These are phyloP conservation scores for Aspergillus fumigatus DNA, from an alignment of 2,329 filamentous ascomycete genomes.

Conservation along the genomic window DNA sequence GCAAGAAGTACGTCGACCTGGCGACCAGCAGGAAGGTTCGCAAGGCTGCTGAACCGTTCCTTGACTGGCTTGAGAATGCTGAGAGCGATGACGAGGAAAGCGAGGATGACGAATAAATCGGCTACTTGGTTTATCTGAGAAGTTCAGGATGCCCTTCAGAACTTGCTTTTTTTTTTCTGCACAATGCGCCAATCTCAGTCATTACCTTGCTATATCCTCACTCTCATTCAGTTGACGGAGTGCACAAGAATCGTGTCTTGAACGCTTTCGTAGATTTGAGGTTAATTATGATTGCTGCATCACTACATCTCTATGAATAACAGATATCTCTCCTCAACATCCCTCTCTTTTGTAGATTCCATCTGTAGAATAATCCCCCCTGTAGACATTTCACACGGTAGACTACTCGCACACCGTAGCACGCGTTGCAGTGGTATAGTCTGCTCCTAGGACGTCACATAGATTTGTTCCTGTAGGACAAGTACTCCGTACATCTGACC, in stretches of 20 bases:
- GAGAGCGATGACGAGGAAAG: conserved; percentile 65
- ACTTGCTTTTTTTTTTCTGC: not conserved
- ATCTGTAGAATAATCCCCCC: not conserved
- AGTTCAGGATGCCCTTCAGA: conserved; percentile 2
- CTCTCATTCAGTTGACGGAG: not conserved
- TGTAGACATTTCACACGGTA: not conserved
- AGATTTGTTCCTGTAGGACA: not conserved
- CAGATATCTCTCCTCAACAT: not conserved
- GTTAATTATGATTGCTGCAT: not conserved
- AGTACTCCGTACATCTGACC: not conserved
- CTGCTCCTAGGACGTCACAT: not conserved
- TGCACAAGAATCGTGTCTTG: not conserved
- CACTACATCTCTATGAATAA: not conserved
- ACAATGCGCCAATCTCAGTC: not conserved
- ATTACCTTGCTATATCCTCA: not conserved
- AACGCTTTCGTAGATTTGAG: not conserved
- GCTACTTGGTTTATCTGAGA: not conserved
- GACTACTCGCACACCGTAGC: not conserved
- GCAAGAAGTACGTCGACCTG: conserved; percentile 96
- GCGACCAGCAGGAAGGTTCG: conserved; percentile 89
- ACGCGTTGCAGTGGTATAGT: too few relatives aligned
- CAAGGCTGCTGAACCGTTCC: conserved; percentile 89
- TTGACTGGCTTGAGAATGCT: conserved; percentile 87
- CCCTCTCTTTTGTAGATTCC: not conserved
- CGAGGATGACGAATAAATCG: conserved; percentile 47